Conservation (phyloP, 2,329 filamentous ascomycete species). For the Blastomyces parvus region DNA sequence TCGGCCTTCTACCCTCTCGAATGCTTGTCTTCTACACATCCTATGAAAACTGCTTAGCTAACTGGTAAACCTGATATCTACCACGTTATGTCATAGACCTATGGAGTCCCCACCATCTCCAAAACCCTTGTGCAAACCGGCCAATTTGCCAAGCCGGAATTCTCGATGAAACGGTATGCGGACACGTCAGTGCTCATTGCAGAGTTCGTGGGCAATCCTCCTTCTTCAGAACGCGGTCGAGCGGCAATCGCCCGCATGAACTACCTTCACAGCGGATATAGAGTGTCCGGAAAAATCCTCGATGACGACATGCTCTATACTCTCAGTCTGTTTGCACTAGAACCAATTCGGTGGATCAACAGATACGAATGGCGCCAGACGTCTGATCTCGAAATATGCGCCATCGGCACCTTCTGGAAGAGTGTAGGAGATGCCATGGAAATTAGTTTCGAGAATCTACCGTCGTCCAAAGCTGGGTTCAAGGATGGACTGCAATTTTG, state of each 20-base stretch:
- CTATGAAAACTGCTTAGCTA: not conserved
- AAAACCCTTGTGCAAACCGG: conserved; percentile 36
- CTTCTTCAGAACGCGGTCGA: conserved; percentile 36
- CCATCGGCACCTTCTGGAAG: conserved; percentile 62
- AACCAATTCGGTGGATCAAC: conserved; percentile 55
- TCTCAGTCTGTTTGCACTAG: conserved; percentile 53
- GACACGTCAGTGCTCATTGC: conserved; percentile 39
- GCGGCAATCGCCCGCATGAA: conserved; percentile 55
- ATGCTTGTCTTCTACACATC: not conserved
- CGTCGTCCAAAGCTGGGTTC: conserved; percentile 34
- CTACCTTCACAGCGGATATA: conserved; percentile 52
- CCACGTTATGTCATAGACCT: conserved; percentile 33
- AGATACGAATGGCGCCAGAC: conserved; percentile 61
- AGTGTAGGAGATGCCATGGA: conserved; percentile 60
- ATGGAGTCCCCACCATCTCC: conserved; percentile 47
- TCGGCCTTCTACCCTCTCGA: not conserved
- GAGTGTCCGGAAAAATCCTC: conserved; percentile 48
- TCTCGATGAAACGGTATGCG: conserved; percentile 39
- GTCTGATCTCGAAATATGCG: conserved; percentile 58
- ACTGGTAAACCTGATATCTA: not conserved
- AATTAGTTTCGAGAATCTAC: conserved; percentile 45
- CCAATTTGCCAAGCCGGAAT: conserved; percentile 33
- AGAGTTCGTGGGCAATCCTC: conserved; percentile 39
- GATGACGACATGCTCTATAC: conserved; percentile 59
- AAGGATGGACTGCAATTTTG: conserved; percentile 45